Percentiles rank a stretch among this genome's conserved stretches.
Evolutionary conservation across 805 yeast genomes (phyloP).

Genomic region (Metschnikowia borealis): DNA sequence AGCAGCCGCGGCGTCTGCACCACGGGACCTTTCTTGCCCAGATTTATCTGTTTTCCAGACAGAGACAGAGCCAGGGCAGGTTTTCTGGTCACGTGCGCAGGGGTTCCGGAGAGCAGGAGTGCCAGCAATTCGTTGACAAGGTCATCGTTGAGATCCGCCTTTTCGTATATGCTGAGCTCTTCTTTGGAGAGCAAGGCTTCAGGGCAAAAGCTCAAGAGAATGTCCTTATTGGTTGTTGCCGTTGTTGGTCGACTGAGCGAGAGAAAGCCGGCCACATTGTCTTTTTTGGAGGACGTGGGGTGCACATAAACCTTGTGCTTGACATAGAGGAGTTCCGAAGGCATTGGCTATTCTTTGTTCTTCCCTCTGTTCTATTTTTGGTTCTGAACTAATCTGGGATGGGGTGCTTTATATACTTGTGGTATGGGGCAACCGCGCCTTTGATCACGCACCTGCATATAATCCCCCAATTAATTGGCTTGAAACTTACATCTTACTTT

Average conservation of each 20-base stretch:
- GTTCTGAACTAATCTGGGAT: neutral
- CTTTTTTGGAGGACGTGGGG: slow-evolving; percentile 67
- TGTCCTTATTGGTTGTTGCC: slow-evolving; percentile 45
- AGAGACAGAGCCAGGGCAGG: neutral
- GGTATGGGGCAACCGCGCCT: neutral
- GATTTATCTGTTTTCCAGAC: too few relatives aligned
- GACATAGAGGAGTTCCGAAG: slow-evolving; percentile 38
- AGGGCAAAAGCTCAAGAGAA: slow-evolving; percentile 67
- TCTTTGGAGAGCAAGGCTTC: slow-evolving; percentile 44
- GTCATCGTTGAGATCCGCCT: slow-evolving; percentile 38
- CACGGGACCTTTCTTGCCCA: slow-evolving; percentile 7
- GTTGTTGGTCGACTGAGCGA: slow-evolving; percentile 55
- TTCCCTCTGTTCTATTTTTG: neutral
- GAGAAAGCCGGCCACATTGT: slow-evolving; percentile 77
- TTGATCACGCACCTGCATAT: neutral
- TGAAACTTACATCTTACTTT: too few relatives aligned
- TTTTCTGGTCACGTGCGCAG: slow-evolving; percentile 1
- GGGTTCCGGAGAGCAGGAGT: slow-evolving; percentile 14
- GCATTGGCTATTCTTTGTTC: too few relatives aligned
- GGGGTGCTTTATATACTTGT: neutral
- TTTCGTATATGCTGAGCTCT: slow-evolving; percentile 44
- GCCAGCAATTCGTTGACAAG: slow-evolving; percentile 18
- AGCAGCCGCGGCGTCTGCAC: slow-evolving; percentile 52
- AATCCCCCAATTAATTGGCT: too few relatives aligned
- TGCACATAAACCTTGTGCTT: slow-evolving; percentile 81